These are phyloP conservation scores for Apiospora marii DNA, from an alignment of 2,329 filamentous ascomycete species.

Conservation along the genomic window DNA sequence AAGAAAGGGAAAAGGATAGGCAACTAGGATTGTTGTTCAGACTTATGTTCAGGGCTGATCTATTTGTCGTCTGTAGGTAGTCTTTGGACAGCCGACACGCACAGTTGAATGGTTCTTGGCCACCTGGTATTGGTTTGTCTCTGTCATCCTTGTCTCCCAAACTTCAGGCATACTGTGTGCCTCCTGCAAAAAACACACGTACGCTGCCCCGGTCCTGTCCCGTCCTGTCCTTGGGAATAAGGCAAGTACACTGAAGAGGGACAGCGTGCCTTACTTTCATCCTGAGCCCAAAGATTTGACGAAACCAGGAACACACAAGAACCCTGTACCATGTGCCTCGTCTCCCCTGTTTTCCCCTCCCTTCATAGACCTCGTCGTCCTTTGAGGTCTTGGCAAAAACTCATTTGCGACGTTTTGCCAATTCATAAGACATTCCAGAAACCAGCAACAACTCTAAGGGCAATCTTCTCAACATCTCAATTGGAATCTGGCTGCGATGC, in stretches of 20 bases:
- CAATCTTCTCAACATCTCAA: slow-evolving; percentile 5
- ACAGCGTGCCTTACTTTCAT: neutral
- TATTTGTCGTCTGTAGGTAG: slow-evolving; percentile 7
- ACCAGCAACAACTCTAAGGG: neutral
- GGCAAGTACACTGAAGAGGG: neutral
- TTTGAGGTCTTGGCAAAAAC: neutral
- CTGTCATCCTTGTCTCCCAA: neutral
- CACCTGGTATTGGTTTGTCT: neutral
- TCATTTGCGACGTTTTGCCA: neutral
- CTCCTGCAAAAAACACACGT: neutral
- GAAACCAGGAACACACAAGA: slow-evolving; percentile 1
- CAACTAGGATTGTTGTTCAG: slow-evolving; percentile 8
- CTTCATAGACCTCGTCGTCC: slow-evolving; percentile 8
- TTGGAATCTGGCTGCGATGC: neutral
- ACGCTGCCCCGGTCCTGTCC: neutral
- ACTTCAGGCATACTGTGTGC: neutral
- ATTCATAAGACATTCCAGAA: slow-evolving; percentile 18
- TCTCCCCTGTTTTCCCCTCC: neutral
- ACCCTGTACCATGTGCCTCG: neutral
- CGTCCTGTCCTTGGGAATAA: neutral
- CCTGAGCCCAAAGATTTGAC: neutral
- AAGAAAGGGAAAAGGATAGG: neutral
- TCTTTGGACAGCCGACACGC: neutral
- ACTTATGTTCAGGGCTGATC: slow-evolving; percentile 4
- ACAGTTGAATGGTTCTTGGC: neutral